These are phyloP conservation scores for Alternaria arborescens DNA, from an alignment of 2,329 filamentous ascomycete genomes.

Conservation along the genomic window DNA sequence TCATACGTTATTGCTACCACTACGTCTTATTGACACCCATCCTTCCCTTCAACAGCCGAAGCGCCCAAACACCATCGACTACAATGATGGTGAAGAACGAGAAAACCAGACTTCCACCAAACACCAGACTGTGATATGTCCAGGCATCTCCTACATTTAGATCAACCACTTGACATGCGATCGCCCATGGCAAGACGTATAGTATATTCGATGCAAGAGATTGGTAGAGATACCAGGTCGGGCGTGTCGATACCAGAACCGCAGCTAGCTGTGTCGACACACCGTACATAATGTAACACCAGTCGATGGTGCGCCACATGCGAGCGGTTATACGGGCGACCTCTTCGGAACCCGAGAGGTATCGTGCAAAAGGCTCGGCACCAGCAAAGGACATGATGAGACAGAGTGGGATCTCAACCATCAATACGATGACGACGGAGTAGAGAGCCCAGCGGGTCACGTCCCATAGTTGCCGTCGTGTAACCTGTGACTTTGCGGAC, in stretches of 20 bases:
- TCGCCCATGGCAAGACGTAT: conserved; percentile 76
- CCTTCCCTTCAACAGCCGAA: background rate
- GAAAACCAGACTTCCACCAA: conserved; percentile 74
- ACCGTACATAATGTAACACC: conserved; percentile 76
- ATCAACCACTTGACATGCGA: conserved; percentile 60
- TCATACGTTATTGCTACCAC: accelerated
- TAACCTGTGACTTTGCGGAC: conserved; percentile 28
- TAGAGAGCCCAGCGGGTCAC: conserved; percentile 64
- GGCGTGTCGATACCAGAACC: conserved; percentile 69
- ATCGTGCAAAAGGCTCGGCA: conserved; percentile 68
- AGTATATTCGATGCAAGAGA: conserved; percentile 71
- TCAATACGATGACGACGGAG: conserved; percentile 63
- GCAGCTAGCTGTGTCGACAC: conserved; percentile 71
- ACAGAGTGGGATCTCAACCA: conserved; percentile 69
- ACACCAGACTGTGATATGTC: conserved; percentile 72
- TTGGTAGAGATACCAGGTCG: conserved; percentile 73
- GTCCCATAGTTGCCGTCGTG: conserved; percentile 39
- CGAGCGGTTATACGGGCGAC: conserved; percentile 69
- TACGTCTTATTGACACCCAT: background rate
- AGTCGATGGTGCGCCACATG: conserved; percentile 68
- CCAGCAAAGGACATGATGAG: conserved; percentile 69
- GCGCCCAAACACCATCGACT: conserved; percentile 61
- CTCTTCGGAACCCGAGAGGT: conserved; percentile 64
- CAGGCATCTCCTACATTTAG: conserved; percentile 64
- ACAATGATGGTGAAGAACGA: conserved; percentile 66